A percentile compares a stretch with the other conserved stretches of the same genome.
Evolutionary conservation across 805 yeast species (phyloP).

Genomic region (Saccharomycopsis lassenensis): DNA sequence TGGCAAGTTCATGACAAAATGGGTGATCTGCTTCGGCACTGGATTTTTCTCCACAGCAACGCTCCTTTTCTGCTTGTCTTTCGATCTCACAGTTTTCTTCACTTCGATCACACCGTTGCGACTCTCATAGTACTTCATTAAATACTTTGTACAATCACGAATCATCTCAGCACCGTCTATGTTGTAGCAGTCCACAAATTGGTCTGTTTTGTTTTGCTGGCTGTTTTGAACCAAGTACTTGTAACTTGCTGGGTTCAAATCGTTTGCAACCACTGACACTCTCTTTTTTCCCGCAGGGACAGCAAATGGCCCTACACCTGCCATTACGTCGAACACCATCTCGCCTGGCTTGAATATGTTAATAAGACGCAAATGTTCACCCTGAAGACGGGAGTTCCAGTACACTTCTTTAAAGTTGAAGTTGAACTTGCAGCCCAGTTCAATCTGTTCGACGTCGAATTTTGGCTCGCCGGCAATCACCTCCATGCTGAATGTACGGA

Average conservation of each 20-base stretch:
- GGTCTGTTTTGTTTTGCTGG: constrained; percentile 45
- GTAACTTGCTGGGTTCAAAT: constrained; percentile 80
- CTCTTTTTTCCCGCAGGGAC: constrained; percentile 87
- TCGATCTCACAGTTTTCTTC: constrained; percentile 19
- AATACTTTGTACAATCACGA: constrained; percentile 39
- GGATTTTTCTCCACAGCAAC: constrained; percentile 8
- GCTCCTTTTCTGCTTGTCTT: constrained; percentile 10
- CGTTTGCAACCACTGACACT: constrained; percentile 80
- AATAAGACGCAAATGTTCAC: constrained; percentile 84
- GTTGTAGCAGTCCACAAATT: constrained; percentile 53
- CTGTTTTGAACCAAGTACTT: constrained; percentile 61
- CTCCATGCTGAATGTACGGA: constrained; percentile 89
- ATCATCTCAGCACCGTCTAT: constrained; percentile 82
- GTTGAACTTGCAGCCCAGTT: constrained; percentile 72
- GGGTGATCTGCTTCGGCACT: constrained; percentile 48
- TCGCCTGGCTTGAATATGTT: constrained; percentile 47
- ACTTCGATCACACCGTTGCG: constrained; percentile 29
- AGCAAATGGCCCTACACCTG: constrained; percentile 98
- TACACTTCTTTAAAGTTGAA: constrained; percentile 92
- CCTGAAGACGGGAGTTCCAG: constrained; percentile 92
- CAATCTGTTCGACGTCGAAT: constrained; percentile 73
- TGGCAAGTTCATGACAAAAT: constrained; percentile 93
- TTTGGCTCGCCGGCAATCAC: constrained; percentile 94
- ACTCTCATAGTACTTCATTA: constrained; percentile 35
- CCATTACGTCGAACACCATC: constrained; percentile 90